phyloP scores from a whole-genome alignment of 2,329 filamentous ascomycete genomes.

The Paecilomyces dactylethromorphus region DNA sequence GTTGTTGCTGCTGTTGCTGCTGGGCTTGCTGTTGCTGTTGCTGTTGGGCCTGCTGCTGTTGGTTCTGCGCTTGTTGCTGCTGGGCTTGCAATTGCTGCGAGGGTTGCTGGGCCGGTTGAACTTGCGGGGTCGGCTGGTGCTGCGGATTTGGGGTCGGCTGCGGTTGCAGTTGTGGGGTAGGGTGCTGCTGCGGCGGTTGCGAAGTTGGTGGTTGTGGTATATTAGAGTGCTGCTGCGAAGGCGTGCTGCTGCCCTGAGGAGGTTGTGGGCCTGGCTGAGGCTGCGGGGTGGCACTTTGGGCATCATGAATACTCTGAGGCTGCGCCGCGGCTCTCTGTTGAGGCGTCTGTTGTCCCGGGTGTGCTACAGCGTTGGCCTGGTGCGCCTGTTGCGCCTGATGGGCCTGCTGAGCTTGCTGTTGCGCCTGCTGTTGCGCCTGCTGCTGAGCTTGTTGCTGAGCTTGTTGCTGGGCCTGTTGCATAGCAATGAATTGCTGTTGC shows the following conservation, averaged over 20 bases:
- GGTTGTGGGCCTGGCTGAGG: constrained; percentile 36
- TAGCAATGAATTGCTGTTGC: constrained; percentile 27
- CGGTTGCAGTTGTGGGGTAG: constrained; percentile 23
- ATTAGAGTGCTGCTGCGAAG: constrained; percentile 27
- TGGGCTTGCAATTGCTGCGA: constrained; percentile 23
- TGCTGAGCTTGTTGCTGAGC: constrained; percentile 33
- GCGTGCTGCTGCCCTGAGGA: constrained; percentile 31
- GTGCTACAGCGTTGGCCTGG: constrained; percentile 25
- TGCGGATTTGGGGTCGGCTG: constrained; percentile 30
- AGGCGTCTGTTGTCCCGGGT: constrained; percentile 33
- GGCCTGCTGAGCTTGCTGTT: constrained; percentile 13
- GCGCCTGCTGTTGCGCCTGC: constrained; percentile 25
- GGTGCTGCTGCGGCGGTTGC: constrained; percentile 29
- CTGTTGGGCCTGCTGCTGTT: constrained; percentile 24
- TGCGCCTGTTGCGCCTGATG: constrained; percentile 15
- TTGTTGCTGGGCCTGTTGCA: constrained; percentile 20
- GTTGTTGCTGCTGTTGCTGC: constrained; percentile 26
- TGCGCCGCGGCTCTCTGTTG: constrained; percentile 36
- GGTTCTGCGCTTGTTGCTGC: constrained; percentile 20
- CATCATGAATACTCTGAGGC: constrained; percentile 36
- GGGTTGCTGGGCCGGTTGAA: constrained; percentile 29
- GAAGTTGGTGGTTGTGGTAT: constrained; percentile 23
- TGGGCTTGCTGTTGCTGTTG: constrained; percentile 23
- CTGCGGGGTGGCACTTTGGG: constrained; percentile 36
- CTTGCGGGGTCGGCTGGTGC: constrained; percentile 31